Evolutionary conservation across 345 rosid species (phyloP), one percentile per base, ranked within the genome.

Genomic region (Gossypium rotundifolium): DNA sequence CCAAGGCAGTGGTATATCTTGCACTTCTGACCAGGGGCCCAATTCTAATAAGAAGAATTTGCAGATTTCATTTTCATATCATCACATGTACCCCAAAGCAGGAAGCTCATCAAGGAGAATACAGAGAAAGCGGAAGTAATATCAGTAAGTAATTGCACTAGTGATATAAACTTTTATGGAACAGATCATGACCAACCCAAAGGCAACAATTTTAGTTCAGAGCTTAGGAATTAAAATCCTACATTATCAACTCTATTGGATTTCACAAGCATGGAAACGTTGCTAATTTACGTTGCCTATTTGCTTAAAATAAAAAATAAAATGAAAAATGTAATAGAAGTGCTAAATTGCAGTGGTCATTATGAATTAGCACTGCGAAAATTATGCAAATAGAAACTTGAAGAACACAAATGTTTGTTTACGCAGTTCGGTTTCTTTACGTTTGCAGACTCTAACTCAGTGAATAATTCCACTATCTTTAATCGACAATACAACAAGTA

Each of bases 221-320:
- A 40, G 42, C 79, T 45, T 62, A 77, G 78, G 78, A 79, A 57
- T 58, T 62, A 73, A 11, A 38, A 33, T 62, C 65, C 17, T 71
- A 72, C 81, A 77, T 51, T 77, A 61, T 78, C 76, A 81, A 62
- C 72, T 74, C 74, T 60, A 65, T 64, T 76, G 55, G 63, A 42
- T 25, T 76, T 78, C 77, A 52, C 53, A 25, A 75, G 59, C 75
- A 57, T 33, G 40, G 7, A 33, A 33, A 33, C 2, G 40, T 33
- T 33, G 38, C 38, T 33, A 33, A 4, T 6, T 33, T 33, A 33
- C 0, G 1, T 4, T 33, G 40, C 40, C 40, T 33, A 4, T 33
- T 33, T 5, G 40, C 40, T 33, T 33, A 33, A 33, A 33, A 33
- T 33, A 7, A 5, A 29, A 29, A 33, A 4, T 33, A 5, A 33